Percentiles rank a stretch among this genome's conserved stretches.
phyloP scores from a whole-genome alignment of 2,329 filamentous ascomycete genomes.

The Mycocentrospora acerina region DNA sequence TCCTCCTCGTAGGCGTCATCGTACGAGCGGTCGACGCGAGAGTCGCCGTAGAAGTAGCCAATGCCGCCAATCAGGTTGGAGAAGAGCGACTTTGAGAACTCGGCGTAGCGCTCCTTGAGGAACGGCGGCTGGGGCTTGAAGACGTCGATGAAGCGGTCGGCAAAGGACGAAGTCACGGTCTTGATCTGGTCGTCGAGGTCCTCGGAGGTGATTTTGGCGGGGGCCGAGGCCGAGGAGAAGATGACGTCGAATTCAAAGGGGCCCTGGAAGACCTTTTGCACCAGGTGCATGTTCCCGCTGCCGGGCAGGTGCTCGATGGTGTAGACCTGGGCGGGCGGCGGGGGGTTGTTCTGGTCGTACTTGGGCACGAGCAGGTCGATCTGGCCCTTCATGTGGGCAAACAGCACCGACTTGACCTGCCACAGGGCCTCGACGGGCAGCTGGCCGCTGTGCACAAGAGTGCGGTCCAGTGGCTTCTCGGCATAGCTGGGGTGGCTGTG shows the following conservation, averaged over 20 bases:
- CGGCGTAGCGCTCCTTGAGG: slow-evolving; percentile 67
- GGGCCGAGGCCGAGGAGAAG: slow-evolving; percentile 76
- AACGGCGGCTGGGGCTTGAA: slow-evolving; percentile 79
- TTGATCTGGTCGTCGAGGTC: slow-evolving; percentile 71
- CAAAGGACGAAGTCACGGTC: slow-evolving; percentile 67
- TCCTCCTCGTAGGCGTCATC: slow-evolving; percentile 94
- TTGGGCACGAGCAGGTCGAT: slow-evolving; percentile 61
- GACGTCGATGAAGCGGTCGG: slow-evolving; percentile 70
- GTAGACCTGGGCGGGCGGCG: slow-evolving; percentile 84
- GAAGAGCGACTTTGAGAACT: slow-evolving; percentile 86
- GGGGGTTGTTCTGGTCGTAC: slow-evolving; percentile 63
- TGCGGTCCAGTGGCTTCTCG: slow-evolving; percentile 72
- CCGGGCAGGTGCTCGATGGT: slow-evolving; percentile 70
- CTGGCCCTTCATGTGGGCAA: slow-evolving; percentile 63
- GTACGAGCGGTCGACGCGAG: slow-evolving; percentile 85
- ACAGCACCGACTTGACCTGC: slow-evolving; percentile 74
- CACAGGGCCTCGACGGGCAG: slow-evolving; percentile 71
- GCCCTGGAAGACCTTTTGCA: slow-evolving; percentile 91
- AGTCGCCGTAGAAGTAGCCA: slow-evolving; percentile 90
- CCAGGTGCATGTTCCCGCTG: slow-evolving; percentile 76
- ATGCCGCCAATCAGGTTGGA: slow-evolving; percentile 93
- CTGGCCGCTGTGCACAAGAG: slow-evolving; percentile 71
- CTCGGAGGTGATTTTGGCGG: slow-evolving; percentile 55
- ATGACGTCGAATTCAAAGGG: slow-evolving; percentile 90
- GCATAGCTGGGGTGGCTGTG: slow-evolving; percentile 64